These are phyloP conservation scores for Cyclotella cryptica DNA, from an alignment of 108 stramenopile species.

Conservation along the genomic window DNA sequence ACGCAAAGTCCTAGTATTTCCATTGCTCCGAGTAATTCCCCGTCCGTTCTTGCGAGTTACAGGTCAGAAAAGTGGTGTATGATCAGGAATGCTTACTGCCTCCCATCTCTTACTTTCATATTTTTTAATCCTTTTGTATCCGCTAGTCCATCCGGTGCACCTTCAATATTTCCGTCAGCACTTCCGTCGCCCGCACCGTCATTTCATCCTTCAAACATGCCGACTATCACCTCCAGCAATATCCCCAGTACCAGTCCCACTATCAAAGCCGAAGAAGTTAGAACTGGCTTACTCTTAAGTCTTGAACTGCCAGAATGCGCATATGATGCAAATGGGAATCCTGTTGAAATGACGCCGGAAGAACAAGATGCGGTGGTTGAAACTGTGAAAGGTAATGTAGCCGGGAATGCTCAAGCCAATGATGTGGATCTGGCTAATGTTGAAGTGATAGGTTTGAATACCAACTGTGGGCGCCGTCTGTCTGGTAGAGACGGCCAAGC, in stretches of 20 bases:
- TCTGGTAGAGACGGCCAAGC: background rate
- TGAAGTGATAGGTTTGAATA: background rate
- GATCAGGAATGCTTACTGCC: background rate
- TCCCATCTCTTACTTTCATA: too few species aligned
- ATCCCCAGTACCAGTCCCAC: slow-evolving; percentile 9
- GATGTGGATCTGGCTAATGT: background rate
- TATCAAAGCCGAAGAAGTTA: background rate
- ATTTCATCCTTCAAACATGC: background rate
- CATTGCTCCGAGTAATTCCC: slow-evolving; percentile 9
- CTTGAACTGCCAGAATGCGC: slow-evolving; percentile 3
- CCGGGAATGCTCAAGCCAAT: background rate
- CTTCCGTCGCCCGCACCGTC: slow-evolving; percentile 2
- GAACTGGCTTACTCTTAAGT: slow-evolving; percentile 4
- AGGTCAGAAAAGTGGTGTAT: background rate
- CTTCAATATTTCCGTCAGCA: slow-evolving; percentile 3
- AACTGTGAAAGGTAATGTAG: slow-evolving; percentile 7
- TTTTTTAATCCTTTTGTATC: background rate
- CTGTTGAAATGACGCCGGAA: slow-evolving; percentile 17
- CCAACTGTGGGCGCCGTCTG: slow-evolving; percentile 9
- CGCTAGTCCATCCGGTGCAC: background rate
- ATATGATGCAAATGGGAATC: slow-evolving; percentile 4
- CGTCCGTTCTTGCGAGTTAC: slow-evolving; percentile 1
- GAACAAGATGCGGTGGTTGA: slow-evolving; percentile 17
- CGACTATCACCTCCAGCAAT: background rate
- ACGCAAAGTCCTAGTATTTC: slow-evolving; percentile 18